phyloP scores from a whole-genome alignment of 768 basidiomycete genomes.

The Kockovaella imperatae region DNA sequence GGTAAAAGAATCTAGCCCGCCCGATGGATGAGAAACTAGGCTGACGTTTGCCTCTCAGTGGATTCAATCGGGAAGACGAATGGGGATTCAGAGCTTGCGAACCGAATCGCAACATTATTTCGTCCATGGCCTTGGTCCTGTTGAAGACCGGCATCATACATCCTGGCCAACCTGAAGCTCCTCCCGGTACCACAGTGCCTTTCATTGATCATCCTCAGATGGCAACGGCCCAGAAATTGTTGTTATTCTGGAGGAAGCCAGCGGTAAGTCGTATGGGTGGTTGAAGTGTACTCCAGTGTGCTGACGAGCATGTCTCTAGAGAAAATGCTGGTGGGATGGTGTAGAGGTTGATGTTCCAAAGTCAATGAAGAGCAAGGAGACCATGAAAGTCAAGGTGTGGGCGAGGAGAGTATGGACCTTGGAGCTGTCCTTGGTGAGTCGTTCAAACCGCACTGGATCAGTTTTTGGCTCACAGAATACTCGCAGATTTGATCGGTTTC shows the following conservation, averaged over 20 bases:
- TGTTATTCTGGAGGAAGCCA: slow-evolving; percentile 98
- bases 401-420: slow-evolving; percentile 96
- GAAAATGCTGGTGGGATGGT: slow-evolving; percentile 99
- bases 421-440: slow-evolving; percentile 78
- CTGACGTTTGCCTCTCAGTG: slow-evolving; percentile 50
- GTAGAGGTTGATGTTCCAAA: slow-evolving; percentile 75
- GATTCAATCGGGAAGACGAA: slow-evolving; percentile 92
- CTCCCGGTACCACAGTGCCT: slow-evolving; percentile 48
- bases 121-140: slow-evolving; percentile 92
- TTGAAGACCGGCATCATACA: slow-evolving; percentile 95
- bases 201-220: slow-evolving; percentile 86
- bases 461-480: neutral
- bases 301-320: slow-evolving; percentile 51
- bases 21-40: neutral
- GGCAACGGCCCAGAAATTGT: slow-evolving; percentile 91
- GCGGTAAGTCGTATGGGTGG: slow-evolving; percentile 60
- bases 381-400: slow-evolving; percentile 77
- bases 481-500: neutral
- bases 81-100: slow-evolving; percentile 97
- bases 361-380: slow-evolving; percentile 47
- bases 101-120: slow-evolving; percentile 93
- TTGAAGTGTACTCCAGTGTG: neutral
- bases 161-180: slow-evolving; percentile 24
- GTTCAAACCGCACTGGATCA: neutral
- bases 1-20: slow-evolving; percentile 14